Evolutionary conservation across 306 rosid species (phyloP), one percentile per base, ranked within the genome.

Genomic region (Sphenostylis stenocarpa): DNA sequence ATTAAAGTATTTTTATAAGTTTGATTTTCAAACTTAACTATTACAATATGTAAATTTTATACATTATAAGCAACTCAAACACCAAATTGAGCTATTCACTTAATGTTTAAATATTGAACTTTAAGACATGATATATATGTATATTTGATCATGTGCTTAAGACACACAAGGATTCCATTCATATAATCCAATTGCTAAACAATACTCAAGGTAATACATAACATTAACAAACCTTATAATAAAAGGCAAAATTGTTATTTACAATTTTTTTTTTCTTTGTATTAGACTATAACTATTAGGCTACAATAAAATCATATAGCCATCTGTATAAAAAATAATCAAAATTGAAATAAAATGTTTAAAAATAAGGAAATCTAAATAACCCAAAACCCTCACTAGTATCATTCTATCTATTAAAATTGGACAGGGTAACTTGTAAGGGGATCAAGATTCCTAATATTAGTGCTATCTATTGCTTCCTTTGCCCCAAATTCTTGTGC

Each of bases 401-500:
- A 23, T 34, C 4, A 34, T 62, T 9, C 6, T 53, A 23, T 34
- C 4, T 7, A 21, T 63, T 19, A 19, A 33, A 20, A 62, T 29
- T 70, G 17, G 73, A 61, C 6, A 14, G 61, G 67, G 70, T 41
- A 20, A 52, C 20, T 58, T 36, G 61, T 31, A 23, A 31, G 34
- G 20, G 43, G 63, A 21, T 58, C 20, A 13, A 49, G 3, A 44
- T 24, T 70, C 72, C 82, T 70, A 70, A 23, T 23, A 70, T 61
- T 61, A 60, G 77, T n/a, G 2, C 8, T 24, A 34, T 70, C 44
- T 48, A 70, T 17, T 47, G 52, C 63, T 78, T 58, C 47, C 14
- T 80, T 86, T 77, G 84, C 80, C 53, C 90, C 87, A 19, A 85
- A 93, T 84, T 80, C 82, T 75, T 84, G 72, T 20, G 96, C 87